These are phyloP conservation scores for Xerocomus nothofagi DNA, from an alignment of 1,284 basidiomycete genomes.

Conservation along the genomic window DNA sequence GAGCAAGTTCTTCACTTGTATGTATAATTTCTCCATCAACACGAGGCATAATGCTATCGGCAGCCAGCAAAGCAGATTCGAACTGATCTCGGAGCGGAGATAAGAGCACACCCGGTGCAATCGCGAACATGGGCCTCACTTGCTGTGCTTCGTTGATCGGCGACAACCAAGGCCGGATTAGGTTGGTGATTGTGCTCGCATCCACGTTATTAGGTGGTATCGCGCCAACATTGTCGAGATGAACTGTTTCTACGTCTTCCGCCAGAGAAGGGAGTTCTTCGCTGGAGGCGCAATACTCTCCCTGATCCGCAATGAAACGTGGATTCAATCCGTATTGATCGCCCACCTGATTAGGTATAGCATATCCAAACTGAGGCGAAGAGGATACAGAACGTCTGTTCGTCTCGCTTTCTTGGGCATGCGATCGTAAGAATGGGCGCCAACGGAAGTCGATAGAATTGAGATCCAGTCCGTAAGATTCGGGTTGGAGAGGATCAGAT, in stretches of 20 bases:
- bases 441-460: slow-evolving; percentile 54
- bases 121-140: slow-evolving; percentile 35
- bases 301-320: slow-evolving; percentile 14
- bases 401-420: slow-evolving; percentile 10
- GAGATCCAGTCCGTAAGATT: slow-evolving; percentile 38
- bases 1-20: slow-evolving; percentile 1
- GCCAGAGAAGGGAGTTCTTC: slow-evolving; percentile 14
- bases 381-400: neutral
- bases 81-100: slow-evolving; percentile 43
- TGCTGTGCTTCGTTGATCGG: slow-evolving; percentile 20
- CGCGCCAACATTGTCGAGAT: slow-evolving; percentile 6
- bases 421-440: slow-evolving; percentile 40
- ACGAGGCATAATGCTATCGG: slow-evolving; percentile 11
- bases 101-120: slow-evolving; percentile 45
- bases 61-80: slow-evolving; percentile 7
- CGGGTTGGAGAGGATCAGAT: slow-evolving; percentile 42
- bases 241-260: slow-evolving; percentile 10
- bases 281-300: slow-evolving; percentile 9
- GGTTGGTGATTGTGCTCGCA: neutral
- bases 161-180: slow-evolving; percentile 7
- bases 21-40: slow-evolving; percentile 16
- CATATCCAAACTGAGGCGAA: slow-evolving; percentile 1
- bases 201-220: slow-evolving; percentile 11
- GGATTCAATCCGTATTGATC: slow-evolving; percentile 22
- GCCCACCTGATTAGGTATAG: slow-evolving; percentile 7